These are phyloP conservation scores for Picocystis salinarum DNA, from an alignment of 139 green algal species.

Conservation along the genomic window DNA sequence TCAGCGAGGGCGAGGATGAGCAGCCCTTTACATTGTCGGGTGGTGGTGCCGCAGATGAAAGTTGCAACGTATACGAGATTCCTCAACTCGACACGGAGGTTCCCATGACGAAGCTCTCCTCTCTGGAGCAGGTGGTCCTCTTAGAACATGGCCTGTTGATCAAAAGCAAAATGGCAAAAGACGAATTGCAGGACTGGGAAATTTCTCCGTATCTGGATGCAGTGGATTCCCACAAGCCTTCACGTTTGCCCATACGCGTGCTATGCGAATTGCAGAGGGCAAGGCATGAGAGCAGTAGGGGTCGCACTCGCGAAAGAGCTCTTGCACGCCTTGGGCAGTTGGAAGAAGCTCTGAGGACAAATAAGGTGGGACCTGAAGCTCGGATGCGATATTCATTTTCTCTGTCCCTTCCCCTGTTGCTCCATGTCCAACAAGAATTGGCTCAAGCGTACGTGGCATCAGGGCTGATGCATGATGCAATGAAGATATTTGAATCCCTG, in stretches of 20 bases:
- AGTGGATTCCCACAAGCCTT: too few species aligned
- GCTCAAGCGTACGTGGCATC: slow-evolving; percentile 53
- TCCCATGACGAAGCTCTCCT: background rate
- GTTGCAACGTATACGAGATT: background rate
- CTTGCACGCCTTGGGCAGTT: slow-evolving; percentile 49
- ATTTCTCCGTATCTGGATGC: slow-evolving; percentile 60
- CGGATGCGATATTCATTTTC: too few species aligned
- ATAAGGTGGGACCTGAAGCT: too few species aligned
- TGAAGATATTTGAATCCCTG: slow-evolving; percentile 58
- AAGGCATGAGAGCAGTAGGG: slow-evolving; percentile 44
- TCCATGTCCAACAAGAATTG: too few species aligned
- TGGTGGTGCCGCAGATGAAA: background rate
- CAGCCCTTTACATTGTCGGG: background rate
- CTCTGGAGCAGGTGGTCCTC: slow-evolving; percentile 1
- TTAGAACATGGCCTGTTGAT: background rate
- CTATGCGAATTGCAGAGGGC: slow-evolving; percentile 19
- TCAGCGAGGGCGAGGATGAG: background rate
- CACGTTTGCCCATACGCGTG: slow-evolving; percentile 12
- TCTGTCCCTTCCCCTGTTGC: too few species aligned
- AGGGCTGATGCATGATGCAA: slow-evolving; percentile 49
- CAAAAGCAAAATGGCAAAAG: slow-evolving; percentile 6
- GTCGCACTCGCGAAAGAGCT: slow-evolving; percentile 50
- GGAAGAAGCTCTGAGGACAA: slow-evolving; percentile 10
- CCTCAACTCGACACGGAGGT: background rate
- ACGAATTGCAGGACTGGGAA: slow-evolving; percentile 35